Conservation (phyloP, 495 filamentous ascomycete species). For the Hypoxylon lienhwacheense region DNA sequence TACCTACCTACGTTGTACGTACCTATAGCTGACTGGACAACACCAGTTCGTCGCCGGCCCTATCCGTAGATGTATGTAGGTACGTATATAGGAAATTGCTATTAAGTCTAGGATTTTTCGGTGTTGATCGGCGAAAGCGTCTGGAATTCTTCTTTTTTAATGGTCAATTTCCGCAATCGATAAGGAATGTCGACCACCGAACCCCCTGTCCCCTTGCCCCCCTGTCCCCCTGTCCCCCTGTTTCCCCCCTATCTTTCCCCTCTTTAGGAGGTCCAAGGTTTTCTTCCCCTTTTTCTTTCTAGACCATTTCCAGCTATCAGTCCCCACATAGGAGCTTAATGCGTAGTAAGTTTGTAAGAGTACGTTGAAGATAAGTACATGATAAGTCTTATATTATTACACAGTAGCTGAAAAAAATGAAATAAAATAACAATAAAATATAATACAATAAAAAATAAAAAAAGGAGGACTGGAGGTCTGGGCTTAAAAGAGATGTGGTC, state of each 20-base stretch:
- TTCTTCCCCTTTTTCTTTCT: neutral
- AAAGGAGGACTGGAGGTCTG: too few relatives aligned
- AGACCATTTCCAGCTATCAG: neutral
- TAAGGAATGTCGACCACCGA: constrained; percentile 10
- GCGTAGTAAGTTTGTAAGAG: too few relatives aligned
- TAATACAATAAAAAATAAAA: too few relatives aligned
- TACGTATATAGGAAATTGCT: too few relatives aligned
- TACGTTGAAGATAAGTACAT: too few relatives aligned
- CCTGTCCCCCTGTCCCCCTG: neutral
- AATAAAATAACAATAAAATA: too few relatives aligned
- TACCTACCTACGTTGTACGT: neutral
- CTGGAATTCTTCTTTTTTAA: constrained; percentile 7
- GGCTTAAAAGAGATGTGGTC: too few relatives aligned
- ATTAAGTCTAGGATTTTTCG: constrained; percentile 18
- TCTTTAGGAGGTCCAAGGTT: constrained; percentile 23
- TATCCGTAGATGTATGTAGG: too few relatives aligned
- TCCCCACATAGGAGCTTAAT: neutral
- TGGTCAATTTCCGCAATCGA: constrained; percentile 33
- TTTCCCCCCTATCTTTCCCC: constrained; percentile 7
- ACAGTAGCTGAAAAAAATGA: too few relatives aligned
- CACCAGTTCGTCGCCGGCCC: too few relatives aligned
- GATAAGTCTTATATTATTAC: too few relatives aligned
- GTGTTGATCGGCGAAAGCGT: constrained; percentile 10
- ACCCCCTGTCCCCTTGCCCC: constrained; percentile 9
- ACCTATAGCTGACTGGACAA: constrained; percentile 1